Conservation (phyloP, 2,329 filamentous ascomycete species). For the Exserohilum rostratum region DNA sequence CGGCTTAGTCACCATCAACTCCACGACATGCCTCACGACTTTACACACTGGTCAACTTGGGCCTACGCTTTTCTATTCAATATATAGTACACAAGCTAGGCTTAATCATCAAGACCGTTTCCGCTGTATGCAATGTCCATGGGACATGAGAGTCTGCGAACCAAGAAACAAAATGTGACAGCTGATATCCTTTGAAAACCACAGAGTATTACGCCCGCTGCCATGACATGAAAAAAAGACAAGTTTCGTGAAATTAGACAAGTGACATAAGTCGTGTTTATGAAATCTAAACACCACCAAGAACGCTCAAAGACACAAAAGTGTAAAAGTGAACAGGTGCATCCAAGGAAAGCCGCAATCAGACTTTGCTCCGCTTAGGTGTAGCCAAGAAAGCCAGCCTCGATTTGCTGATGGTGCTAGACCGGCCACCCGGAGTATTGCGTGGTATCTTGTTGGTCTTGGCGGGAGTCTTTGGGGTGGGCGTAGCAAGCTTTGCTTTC, state of each 20-base stretch:
- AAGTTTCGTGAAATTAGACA: slow-evolving; percentile 6
- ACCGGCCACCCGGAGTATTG: slow-evolving; percentile 35
- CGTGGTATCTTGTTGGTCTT: slow-evolving; percentile 39
- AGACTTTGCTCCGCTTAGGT: slow-evolving; percentile 45
- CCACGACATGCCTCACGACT: neutral
- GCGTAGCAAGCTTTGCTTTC: slow-evolving; percentile 38
- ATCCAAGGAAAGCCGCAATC: neutral
- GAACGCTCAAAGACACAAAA: slow-evolving; percentile 14
- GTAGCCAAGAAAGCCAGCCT: slow-evolving; percentile 48
- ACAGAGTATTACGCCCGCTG: slow-evolving; percentile 18
- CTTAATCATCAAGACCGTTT: slow-evolving; percentile 17
- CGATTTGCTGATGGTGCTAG: slow-evolving; percentile 44
- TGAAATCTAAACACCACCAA: neutral
- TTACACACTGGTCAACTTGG: neutral
- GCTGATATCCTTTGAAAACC: slow-evolving; percentile 9
- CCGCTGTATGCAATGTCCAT: slow-evolving; percentile 23
- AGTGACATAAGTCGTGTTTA: slow-evolving; percentile 10
- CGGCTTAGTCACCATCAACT: slow-evolving; percentile 18
- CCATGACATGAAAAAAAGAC: slow-evolving; percentile 15
- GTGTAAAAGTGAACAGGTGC: neutral
- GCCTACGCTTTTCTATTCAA: slow-evolving; percentile 14
- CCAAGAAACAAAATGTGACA: slow-evolving; percentile 16
- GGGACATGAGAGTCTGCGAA: slow-evolving; percentile 13
- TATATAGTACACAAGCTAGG: slow-evolving; percentile 25
- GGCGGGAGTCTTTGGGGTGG: slow-evolving; percentile 38